These are phyloP conservation scores for Mallotus japonicus DNA, from an alignment of 441 rosid genomes.

Conservation along the genomic window DNA sequence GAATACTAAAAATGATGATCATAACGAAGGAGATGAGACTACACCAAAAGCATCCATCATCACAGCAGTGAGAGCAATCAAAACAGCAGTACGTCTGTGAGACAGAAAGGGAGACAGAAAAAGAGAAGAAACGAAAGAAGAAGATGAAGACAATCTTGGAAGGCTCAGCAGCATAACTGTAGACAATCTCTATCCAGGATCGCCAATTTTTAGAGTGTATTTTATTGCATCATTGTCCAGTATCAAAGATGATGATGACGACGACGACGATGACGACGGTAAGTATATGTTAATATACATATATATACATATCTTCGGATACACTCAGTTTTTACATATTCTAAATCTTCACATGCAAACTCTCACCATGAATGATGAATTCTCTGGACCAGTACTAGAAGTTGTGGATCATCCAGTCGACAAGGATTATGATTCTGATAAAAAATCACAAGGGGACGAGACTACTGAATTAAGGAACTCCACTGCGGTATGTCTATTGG, in stretches of 20 bases:
- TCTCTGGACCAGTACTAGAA: background rate
- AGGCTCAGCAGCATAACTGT: constrained; percentile 25
- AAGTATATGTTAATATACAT: background rate
- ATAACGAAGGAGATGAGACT: constrained; percentile 10
- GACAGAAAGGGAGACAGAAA: background rate
- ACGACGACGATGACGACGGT: constrained; percentile 35
- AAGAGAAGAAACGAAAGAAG: constrained; percentile 14
- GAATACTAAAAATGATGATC: background rate
- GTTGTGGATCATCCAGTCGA: constrained; percentile 16
- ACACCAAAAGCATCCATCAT: background rate
- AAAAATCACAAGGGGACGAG: constrained; percentile 2
- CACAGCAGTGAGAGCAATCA: background rate
- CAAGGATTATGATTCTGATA: constrained; percentile 25
- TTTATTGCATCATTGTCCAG: constrained; percentile 36
- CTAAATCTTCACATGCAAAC: background rate
- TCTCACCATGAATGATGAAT: background rate
- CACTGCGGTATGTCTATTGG: background rate
- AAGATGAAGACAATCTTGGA: constrained; percentile 25
- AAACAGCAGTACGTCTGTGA: background rate
- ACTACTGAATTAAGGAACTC: background rate
- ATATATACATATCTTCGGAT: background rate
- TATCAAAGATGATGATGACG: constrained; percentile 30
- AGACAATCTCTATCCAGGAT: constrained; percentile 35
- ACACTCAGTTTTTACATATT: background rate
- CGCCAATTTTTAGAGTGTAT: constrained; percentile 82